Evolutionary conservation across 306 rosid species (phyloP), one percentile per base, ranked within the genome.

Genomic region (Castanospermum australe): DNA sequence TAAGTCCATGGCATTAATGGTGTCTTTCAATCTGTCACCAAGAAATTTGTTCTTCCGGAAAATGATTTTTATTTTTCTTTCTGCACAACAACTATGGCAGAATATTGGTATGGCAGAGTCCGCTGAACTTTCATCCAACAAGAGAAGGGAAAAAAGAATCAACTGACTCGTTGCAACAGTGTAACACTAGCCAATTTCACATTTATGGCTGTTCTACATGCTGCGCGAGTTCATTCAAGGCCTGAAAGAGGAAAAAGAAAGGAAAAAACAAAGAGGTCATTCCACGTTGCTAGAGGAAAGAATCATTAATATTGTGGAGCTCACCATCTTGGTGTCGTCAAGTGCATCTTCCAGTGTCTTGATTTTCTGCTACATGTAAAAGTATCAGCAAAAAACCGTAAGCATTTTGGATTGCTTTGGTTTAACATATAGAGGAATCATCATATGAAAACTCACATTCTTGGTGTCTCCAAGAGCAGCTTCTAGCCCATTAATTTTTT

Each of bases 331-430:
- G 55, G 90, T 86, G 10, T 85, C 89, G 52, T 83, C 89, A 68
- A 92, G 86, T 60, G 89, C 84, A 48, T 69, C 90, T 85, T 94
- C 99, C 75, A 94, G 61, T 44, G 83, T 82, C 89, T 89, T 85
- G 42, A 94, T 89, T 89, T 89, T 92, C 99, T 92, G 92, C 69
- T 51, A 75, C 15, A 59, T 63, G 25, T 5, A 30, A 12, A 68
- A 44, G 45, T 36, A 45, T 81, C 48, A 68, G 52, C n/a, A 78
- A 51, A 42, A n/a, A 8, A 41, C 6, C 11, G 24, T 24, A 28
- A 41, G 39, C 30, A 56, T 67, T 74, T 51, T 44, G 7, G 24
- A 21, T 52, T 18, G 38, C 18, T 4, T 75, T 20, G 35, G 67
- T 54, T 71, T 42, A n/a, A 77, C 18, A 57, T 22, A 41, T 22